Percentiles rank a stretch among this genome's conserved stretches.
Evolutionary conservation across 2,329 filamentous ascomycete genomes (phyloP).

Genomic region (Pleurostoma richardsiae): DNA sequence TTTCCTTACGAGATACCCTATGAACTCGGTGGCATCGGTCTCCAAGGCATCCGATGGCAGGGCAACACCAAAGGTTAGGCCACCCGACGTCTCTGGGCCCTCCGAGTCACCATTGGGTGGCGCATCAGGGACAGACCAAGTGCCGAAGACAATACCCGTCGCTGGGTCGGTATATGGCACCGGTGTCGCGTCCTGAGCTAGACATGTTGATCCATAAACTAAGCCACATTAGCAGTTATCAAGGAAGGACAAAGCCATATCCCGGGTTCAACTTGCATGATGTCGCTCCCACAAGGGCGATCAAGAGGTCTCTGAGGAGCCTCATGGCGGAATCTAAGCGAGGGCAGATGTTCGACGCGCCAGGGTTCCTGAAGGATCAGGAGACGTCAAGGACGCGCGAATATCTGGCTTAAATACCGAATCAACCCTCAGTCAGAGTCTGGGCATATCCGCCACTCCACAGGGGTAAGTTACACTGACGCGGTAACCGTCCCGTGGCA

Average conservation of each 20-base stretch:
- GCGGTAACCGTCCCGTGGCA: background rate
- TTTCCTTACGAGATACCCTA: conserved; percentile 42
- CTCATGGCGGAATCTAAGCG: conserved; percentile 1
- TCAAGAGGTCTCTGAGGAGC: conserved; percentile 1
- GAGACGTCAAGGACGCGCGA: background rate
- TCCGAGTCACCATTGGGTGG: conserved; percentile 18
- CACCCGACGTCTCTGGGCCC: conserved; percentile 20
- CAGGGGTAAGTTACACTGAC: background rate
- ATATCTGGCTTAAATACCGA: background rate
- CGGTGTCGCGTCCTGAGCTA: conserved; percentile 16
- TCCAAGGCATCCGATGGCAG: conserved; percentile 37
- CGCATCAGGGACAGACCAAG: conserved; percentile 32
- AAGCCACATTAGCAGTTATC: background rate
- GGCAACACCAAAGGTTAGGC: conserved; percentile 44
- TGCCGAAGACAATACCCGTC: conserved; percentile 48
- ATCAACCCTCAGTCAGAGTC: background rate
- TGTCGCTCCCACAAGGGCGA: conserved; percentile 1
- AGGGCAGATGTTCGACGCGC: background rate
- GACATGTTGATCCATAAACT: conserved; percentile 2
- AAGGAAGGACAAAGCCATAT: background rate
- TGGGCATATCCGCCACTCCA: background rate
- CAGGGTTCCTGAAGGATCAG: background rate
- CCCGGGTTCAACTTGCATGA: conserved; percentile 1
- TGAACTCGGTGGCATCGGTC: conserved; percentile 42
- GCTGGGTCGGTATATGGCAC: conserved; percentile 35